Evolutionary conservation across 2,329 filamentous ascomycete genomes (phyloP).

Genomic region (Cladosporium phlei): DNA sequence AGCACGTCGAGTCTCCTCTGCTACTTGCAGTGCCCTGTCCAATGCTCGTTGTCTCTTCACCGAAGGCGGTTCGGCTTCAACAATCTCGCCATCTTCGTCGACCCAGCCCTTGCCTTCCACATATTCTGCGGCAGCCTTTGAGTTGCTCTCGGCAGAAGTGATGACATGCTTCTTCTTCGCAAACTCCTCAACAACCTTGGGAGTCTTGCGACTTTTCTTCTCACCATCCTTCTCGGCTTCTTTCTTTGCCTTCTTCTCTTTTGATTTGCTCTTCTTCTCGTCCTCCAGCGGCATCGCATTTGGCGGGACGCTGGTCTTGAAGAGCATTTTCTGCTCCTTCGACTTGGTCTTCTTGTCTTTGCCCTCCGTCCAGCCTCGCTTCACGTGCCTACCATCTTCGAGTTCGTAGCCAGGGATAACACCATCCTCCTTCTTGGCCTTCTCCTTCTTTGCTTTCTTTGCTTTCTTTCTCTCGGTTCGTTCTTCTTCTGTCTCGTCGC

Average conservation of each 20-base stretch:
- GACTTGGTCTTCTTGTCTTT: constrained; percentile 20
- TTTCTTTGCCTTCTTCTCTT: constrained; percentile 45
- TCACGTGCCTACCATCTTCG: constrained; percentile 69
- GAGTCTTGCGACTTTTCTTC: constrained; percentile 44
- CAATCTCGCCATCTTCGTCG: constrained; percentile 68
- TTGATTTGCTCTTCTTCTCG: constrained; percentile 31
- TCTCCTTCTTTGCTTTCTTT: constrained; percentile 48
- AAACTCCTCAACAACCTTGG: constrained; percentile 81
- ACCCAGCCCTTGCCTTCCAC: constrained; percentile 87
- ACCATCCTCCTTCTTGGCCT: constrained; percentile 41
- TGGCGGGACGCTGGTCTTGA: constrained; percentile 70
- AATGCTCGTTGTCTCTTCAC: constrained; percentile 30
- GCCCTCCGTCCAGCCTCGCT: constrained; percentile 78
- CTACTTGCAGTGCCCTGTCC: constrained; percentile 3
- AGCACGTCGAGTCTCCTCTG: constrained; percentile 3
- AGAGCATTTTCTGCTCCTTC: constrained; percentile 49
- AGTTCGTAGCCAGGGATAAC: constrained; percentile 67
- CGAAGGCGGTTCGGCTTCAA: constrained; percentile 51
- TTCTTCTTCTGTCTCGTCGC: constrained; percentile 24
- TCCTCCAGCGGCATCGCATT: constrained; percentile 56
- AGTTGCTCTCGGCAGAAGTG: constrained; percentile 3
- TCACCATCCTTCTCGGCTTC: constrained; percentile 58
- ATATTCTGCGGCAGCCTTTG: constrained; percentile 53
- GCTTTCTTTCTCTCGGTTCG: constrained; percentile 48
- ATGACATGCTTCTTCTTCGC: constrained; percentile 58